A percentile compares a stretch with the other conserved stretches of the same genome.
These are phyloP conservation scores for Neurospora sublineolata DNA, from an alignment of 495 filamentous ascomycete species.

Conservation along the genomic window DNA sequence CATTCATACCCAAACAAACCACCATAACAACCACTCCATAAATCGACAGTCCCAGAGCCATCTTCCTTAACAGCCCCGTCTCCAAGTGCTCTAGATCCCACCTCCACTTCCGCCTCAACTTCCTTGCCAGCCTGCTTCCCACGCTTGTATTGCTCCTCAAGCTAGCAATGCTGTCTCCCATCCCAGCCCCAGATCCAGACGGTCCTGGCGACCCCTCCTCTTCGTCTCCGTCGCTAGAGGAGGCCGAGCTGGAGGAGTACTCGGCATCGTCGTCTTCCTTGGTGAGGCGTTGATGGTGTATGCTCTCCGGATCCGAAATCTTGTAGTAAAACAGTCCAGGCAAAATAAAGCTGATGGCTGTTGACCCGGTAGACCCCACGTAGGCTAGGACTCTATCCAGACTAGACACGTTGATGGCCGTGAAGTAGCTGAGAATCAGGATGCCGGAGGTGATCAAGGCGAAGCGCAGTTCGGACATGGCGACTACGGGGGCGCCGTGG, in stretches of 20 bases:
- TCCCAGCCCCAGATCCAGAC: conserved; percentile 23
- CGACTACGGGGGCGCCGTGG: conserved; percentile 28
- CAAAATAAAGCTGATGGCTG: conserved; percentile 90
- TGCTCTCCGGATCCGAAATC: conserved; percentile 76
- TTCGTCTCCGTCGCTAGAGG: conserved; percentile 33
- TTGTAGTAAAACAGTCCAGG: conserved; percentile 98
- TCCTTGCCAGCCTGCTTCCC: conserved; percentile 11
- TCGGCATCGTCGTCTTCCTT: conserved; percentile 77
- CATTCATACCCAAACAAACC: conserved; percentile 72
- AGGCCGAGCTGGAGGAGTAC: conserved; percentile 12
- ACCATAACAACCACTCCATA: conserved; percentile 87
- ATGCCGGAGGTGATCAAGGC: conserved; percentile 80
- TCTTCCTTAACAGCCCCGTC: conserved; percentile 50
- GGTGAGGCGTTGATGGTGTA: conserved; percentile 68
- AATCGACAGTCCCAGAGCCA: conserved; percentile 63
- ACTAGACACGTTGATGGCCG: conserved; percentile 81
- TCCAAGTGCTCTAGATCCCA: conserved; percentile 41
- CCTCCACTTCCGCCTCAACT: conserved; percentile 23
- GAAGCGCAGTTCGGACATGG: conserved; percentile 80
- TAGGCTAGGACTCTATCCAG: conserved; percentile 88
- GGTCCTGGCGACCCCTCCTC: conserved; percentile 4
- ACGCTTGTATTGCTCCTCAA: conserved; percentile 31
- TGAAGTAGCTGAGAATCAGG: conserved; percentile 70
- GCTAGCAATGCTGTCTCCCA: conserved; percentile 37
- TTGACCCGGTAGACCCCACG: conserved; percentile 88